Evolutionary conservation across 495 filamentous ascomycete species (phyloP), one percentile per base, ranked within the genome.

Genomic region (Talaromyces stipitatus): DNA sequence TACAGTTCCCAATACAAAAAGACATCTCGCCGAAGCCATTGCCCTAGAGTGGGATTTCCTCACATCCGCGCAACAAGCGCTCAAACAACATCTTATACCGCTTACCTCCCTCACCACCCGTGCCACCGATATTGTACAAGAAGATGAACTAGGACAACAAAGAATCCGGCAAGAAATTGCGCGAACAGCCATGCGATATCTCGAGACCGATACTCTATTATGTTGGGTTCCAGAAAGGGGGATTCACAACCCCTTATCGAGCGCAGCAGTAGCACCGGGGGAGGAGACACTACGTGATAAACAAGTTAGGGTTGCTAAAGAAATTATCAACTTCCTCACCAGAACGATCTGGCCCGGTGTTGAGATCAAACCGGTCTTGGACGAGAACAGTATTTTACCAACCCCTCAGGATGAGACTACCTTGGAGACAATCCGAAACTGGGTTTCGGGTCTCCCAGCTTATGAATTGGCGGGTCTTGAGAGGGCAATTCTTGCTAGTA

Each of bases 11-110:
- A 64, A 71, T 0, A 76, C 76, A 50, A 97, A 97, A 66, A 84
- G 85, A 11, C 81, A 90, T 56, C 85, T 98, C 12, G 94, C 95
- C n/a, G 75, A 82, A 24, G 87, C 89, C 26, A 82, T 98, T 48
- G 94, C 92, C 0, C 67, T 94, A 9, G 94, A 98, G 73, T 98
- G 94, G 94, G 90, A 95, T 66, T 78, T 85, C 36, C 82, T 97
- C 55, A 77, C 83, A 22, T 87, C 87, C 53, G 82, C 86, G 2
- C 83, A 88, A 58, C 87, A 97, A 66, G 91, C 91, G 0, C 69
- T 85, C 16, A 84, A 82, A 47, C 79, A 85, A 57, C 90, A 96
- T 67, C 80, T 91, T 2, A 91, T 96, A 55, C 94, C 94, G 4
- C 66, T 97, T n/a, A 97, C 95, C 5, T 91, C 89, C 24, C 77